These are phyloP conservation scores for Cyberlindnera euphorbiiphila DNA, from an alignment of 805 yeast species.

Conservation along the genomic window DNA sequence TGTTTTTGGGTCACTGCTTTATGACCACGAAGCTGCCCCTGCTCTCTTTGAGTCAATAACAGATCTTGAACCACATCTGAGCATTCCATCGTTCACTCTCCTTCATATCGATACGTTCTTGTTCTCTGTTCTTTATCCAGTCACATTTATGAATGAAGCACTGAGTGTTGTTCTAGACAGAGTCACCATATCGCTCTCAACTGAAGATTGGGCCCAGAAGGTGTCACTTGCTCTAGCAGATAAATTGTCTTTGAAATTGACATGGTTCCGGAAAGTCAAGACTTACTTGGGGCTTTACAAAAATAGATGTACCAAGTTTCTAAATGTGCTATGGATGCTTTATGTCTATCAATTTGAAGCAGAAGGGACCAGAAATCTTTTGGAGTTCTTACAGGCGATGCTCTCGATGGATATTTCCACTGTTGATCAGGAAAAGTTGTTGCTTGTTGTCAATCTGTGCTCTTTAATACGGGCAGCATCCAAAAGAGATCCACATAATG, in stretches of 20 bases:
- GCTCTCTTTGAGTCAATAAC: constrained; percentile 10
- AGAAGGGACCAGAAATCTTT: constrained; percentile 13
- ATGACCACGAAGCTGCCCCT: constrained; percentile 24
- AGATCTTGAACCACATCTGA: constrained; percentile 17
- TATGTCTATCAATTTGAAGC: constrained; percentile 21
- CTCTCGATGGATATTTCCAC: not conserved
- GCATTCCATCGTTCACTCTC: constrained; percentile 3
- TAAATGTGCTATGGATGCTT: constrained; percentile 29
- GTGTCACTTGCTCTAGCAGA: constrained; percentile 12
- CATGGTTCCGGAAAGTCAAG: constrained; percentile 8
- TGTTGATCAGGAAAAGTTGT: constrained; percentile 9
- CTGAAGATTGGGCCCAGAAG: constrained; percentile 16
- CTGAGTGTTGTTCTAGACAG: constrained; percentile 1
- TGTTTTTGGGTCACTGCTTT: constrained; percentile 37
- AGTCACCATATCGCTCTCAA: not conserved
- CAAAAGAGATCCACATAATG: constrained; percentile 5
- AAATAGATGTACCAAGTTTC: constrained; percentile 25
- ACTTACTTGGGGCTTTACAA: constrained; percentile 16
- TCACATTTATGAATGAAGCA: too few species aligned
- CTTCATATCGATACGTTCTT: constrained; percentile 17
- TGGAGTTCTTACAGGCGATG: constrained; percentile 7
- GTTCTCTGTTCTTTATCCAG: constrained; percentile 14
- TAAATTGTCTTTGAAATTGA: not conserved
- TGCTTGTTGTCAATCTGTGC: constrained; percentile 24
- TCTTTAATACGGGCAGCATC: constrained; percentile 28